Base-by-base conservation (phyloP, 2,329 filamentous ascomycete genomes). In the Phaeosphaeriaceae sp. region DNA sequence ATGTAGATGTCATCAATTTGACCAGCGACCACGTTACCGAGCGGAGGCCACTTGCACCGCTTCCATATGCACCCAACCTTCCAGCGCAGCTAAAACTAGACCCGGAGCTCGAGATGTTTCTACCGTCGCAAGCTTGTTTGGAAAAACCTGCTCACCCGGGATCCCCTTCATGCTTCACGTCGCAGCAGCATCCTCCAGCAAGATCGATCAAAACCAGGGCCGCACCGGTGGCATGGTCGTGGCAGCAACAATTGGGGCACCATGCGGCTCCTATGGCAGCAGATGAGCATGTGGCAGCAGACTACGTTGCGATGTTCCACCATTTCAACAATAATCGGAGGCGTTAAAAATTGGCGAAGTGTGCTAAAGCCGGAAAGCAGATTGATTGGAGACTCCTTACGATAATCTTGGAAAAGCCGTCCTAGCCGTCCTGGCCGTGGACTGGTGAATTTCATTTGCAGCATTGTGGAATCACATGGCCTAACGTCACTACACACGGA, bases 1-100 rank as follows among this genome's bases (percentile, higher is more conserved):
- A 20, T 17, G 53, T 48, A 7, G 40, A 50, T 1, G 51, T 62
- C 17, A 44, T 62, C n/a, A 56, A 62, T 47, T 48, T 59, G 31
- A 59, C 57, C 19, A 53, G 48, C 15, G 48, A 48, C 19, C 19
- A 17, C 13, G 24, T 45, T 11, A 11, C 19, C 19, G 21, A 45
- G 42, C 10, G 42, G 10, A 45, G 19, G 31, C 31, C 31, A 13
- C 31, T 36, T 13, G 31, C 31, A 15, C 13, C 11, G 31, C 3
- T 13, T 15, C 31, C 31, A 15, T 15, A 15, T 13, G 31, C 13
- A 15, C 3, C 13, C 6, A 36, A 36, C 13, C 3, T 36, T 11
- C 31, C 31, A 36, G 13, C 3, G 13, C 31, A 36, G 31, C 7
- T 36, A 11, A 5, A 36, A 5, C 13, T 11, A 3, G 31, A 36